A percentile compares a stretch with the other conserved stretches of the same genome.
These are phyloP conservation scores for Trametes gibbosa DNA, from an alignment of 768 basidiomycete species.

Conservation along the genomic window DNA sequence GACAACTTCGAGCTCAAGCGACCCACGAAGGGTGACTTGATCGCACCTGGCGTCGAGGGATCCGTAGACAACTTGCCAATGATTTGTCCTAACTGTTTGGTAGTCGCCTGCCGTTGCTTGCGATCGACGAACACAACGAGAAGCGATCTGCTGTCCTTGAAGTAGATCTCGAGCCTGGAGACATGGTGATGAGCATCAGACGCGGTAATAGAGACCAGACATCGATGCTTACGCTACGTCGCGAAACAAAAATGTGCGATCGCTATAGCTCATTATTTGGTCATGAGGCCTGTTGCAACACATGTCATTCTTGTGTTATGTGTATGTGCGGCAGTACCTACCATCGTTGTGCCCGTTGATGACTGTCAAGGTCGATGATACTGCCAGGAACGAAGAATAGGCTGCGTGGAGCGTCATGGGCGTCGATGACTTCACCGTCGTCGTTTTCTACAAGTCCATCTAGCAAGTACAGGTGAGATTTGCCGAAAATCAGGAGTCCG, in stretches of 20 bases:
- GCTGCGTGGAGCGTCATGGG: slow-evolving; percentile 76
- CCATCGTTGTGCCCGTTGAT: slow-evolving; percentile 83
- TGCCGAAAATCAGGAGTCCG: slow-evolving; percentile 84
- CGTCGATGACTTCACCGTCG: slow-evolving; percentile 88
- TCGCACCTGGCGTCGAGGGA: slow-evolving; percentile 44
- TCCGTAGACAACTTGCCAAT: slow-evolving; percentile 35
- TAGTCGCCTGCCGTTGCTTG: slow-evolving; percentile 57
- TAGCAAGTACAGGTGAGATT: slow-evolving; percentile 82
- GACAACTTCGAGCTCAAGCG: slow-evolving; percentile 36
- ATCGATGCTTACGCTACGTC: slow-evolving; percentile 74
- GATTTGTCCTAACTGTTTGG: slow-evolving; percentile 49
- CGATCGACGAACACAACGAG: slow-evolving; percentile 79
- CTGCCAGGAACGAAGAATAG: slow-evolving; percentile 85
- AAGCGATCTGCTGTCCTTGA: slow-evolving; percentile 87
- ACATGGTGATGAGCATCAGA: background rate
- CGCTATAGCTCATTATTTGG: slow-evolving; percentile 74
- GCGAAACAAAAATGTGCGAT: slow-evolving; percentile 84
- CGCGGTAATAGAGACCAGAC: background rate
- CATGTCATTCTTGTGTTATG: background rate
- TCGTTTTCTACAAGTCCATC: slow-evolving; percentile 86
- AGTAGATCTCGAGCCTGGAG: slow-evolving; percentile 82
- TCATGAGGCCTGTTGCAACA: slow-evolving; percentile 63
- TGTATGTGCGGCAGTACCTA: slow-evolving; percentile 32
- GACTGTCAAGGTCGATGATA: slow-evolving; percentile 73
- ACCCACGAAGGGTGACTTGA: slow-evolving; percentile 56